phyloP scores from a whole-genome alignment of 371 early-diverging fungal species.

The Mortierella sp. region DNA sequence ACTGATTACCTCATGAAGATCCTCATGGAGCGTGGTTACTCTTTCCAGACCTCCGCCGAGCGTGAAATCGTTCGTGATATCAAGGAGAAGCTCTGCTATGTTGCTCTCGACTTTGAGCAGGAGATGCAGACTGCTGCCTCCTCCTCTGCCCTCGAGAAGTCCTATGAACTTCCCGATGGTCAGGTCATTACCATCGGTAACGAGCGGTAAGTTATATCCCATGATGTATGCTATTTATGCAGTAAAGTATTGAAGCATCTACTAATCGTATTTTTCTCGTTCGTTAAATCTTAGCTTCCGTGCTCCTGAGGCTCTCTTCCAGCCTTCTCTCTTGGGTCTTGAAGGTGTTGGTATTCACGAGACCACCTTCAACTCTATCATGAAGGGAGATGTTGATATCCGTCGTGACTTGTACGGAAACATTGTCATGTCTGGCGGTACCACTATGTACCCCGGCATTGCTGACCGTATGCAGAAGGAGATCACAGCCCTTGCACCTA shows the following conservation, averaged over 20 bases:
- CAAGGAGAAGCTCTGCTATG: constrained; percentile 96
- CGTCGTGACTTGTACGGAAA: constrained; percentile 89
- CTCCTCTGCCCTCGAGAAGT: constrained; percentile 58
- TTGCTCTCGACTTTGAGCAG: constrained; percentile 87
- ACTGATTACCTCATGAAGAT: constrained; percentile 91
- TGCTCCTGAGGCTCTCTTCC: constrained; percentile 88
- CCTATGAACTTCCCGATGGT: constrained; percentile 96
- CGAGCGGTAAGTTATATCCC: background rate
- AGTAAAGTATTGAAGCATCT: too few relatives aligned
- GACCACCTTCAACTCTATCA: constrained; percentile 89
- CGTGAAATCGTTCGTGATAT: constrained; percentile 93
- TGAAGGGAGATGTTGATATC: constrained; percentile 92
- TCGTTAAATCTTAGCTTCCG: constrained; percentile 62
- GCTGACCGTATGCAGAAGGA: constrained; percentile 94
- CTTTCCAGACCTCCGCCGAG: constrained; percentile 93
- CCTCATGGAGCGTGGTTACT: constrained; percentile 90
- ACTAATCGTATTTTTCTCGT: background rate
- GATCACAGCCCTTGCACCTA: constrained; percentile 84
- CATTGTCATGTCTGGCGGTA: constrained; percentile 95
- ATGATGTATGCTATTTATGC: too few relatives aligned
- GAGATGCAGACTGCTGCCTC: constrained; percentile 89
- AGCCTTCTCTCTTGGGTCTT: constrained; percentile 88
- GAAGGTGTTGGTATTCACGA: constrained; percentile 94
- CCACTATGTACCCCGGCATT: constrained; percentile 88
- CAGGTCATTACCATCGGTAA: constrained; percentile 62